Evolutionary conservation across 148 eudicot species (phyloP), one percentile per base, ranked within the genome.

Genomic region (Rhododendron molle): DNA sequence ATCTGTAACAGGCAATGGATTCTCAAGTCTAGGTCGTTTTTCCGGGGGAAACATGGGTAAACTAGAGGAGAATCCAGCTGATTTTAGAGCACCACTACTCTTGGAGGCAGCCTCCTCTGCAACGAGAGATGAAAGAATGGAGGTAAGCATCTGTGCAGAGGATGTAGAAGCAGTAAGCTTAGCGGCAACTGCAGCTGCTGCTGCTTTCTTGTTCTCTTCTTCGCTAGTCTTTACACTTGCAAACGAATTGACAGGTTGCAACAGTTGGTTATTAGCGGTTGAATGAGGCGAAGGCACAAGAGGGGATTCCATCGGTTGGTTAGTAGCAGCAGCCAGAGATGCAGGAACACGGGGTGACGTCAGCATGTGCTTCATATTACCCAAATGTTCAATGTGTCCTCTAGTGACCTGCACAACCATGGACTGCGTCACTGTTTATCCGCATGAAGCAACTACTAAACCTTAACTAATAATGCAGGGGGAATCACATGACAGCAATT

Each of bases 181-280:
- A 28, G 98, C 98, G 71, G 96, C 99, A 87, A 96, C 94, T 26
- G 98, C 97, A 18, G 99, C 99, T 3, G 98, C 99, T 4, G 95
- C 90, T 5, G 99, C 94, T 83, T 86, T 95, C 84, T 91, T 96
- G 89, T 89, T 90, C 32, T 95, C 98, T 87, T 96, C 99, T 86
- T 92, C 97, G 46, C 84, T 87, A 18, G 88, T 65, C 28, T 88
- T 85, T 26, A 90, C 54, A 82, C 90, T 67, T 34, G 90, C 86
- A 82, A 92, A 93, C 71, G 98, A 79, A 43, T 92, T 87, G 58
- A 89, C 69, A 11, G 88, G 90, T 76, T 90, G 90, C 56, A 52
- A 62, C 30, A 87, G 49, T 32, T 86, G 89, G n/a, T 81, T 86
- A 60, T 73, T 76, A 73, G 71, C 80, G 26, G 87, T 69, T 62